phyloP scores from a whole-genome alignment of 2,329 filamentous ascomycete genomes.

The Cercospora berteroae region DNA sequence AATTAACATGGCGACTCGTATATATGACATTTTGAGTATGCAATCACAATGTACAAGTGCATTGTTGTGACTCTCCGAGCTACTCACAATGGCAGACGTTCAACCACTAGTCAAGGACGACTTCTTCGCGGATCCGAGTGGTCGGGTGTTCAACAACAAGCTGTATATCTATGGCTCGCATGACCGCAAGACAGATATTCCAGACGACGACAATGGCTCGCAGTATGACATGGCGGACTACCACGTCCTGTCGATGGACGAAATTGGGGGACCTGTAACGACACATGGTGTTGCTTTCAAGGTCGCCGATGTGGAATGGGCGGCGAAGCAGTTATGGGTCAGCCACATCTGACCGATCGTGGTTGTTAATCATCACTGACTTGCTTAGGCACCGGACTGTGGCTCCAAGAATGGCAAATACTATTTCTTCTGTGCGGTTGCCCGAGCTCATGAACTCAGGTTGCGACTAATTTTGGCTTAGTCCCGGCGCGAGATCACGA shows the following conservation, averaged over 20 bases:
- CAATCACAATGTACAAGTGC: neutral
- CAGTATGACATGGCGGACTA: constrained; percentile 85
- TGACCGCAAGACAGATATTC: constrained; percentile 70
- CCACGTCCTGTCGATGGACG: constrained; percentile 68
- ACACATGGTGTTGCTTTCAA: constrained; percentile 71
- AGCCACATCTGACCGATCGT: neutral
- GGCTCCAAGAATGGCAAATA: constrained; percentile 67
- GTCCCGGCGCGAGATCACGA: constrained; percentile 69
- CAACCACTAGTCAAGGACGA: constrained; percentile 68
- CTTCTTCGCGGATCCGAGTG: constrained; percentile 77
- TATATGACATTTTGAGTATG: neutral
- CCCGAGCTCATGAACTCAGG: neutral
- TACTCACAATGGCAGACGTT: constrained; percentile 38
- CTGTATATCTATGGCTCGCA: constrained; percentile 81
- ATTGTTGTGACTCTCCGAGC: neutral
- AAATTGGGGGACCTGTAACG: constrained; percentile 58
- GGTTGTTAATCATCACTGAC: neutral
- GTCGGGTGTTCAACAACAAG: constrained; percentile 72
- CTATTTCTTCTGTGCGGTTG: constrained; percentile 61
- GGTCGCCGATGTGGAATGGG: constrained; percentile 69
- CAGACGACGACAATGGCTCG: constrained; percentile 80
- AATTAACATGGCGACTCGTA: neutral
- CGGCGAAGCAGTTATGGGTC: constrained; percentile 70
- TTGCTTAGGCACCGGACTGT: constrained; percentile 64
- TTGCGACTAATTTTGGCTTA: neutral